These are phyloP conservation scores for Agaricus subrufescens DNA, from an alignment of 768 basidiomycete species.

Conservation along the genomic window DNA sequence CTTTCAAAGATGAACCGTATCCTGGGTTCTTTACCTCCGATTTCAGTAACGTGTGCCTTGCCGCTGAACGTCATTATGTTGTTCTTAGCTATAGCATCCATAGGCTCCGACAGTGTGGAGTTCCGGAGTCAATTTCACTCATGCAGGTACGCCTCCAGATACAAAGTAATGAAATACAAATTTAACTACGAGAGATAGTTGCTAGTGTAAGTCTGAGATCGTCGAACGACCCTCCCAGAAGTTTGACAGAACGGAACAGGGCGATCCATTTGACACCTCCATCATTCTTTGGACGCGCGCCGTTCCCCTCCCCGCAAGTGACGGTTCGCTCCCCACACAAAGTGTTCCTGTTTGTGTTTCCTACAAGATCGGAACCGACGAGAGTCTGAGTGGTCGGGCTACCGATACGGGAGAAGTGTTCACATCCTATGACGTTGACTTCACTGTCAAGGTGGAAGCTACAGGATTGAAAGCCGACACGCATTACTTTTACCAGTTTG, in stretches of 20 bases:
- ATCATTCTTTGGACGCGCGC: slow-evolving; percentile 58
- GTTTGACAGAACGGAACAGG: slow-evolving; percentile 21
- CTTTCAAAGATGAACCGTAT: slow-evolving; percentile 47
- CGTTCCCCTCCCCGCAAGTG: slow-evolving; percentile 25
- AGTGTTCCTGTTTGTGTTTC: slow-evolving; percentile 49
- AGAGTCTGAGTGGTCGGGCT: slow-evolving; percentile 26
- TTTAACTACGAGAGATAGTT: slow-evolving; percentile 22
- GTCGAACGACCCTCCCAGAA: not conserved
- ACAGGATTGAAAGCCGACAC: slow-evolving; percentile 44
- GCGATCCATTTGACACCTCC: slow-evolving; percentile 50
- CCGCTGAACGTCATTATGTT: not conserved
- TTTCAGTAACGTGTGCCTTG: slow-evolving; percentile 37
- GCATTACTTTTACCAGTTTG: slow-evolving; percentile 51
- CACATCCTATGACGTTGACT: slow-evolving; percentile 55
- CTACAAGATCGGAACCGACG: slow-evolving; percentile 37
- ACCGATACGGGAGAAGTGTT: slow-evolving; percentile 45
- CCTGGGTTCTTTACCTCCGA: slow-evolving; percentile 45
- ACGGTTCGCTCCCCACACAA: slow-evolving; percentile 34
- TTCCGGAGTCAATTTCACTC: slow-evolving; percentile 47
- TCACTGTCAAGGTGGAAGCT: slow-evolving; percentile 58
- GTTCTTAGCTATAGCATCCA: not conserved
- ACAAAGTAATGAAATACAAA: too few relatives aligned
- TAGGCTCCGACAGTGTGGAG: slow-evolving; percentile 35
- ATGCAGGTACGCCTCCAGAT: slow-evolving; percentile 27
- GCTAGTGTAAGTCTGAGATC: slow-evolving; percentile 36